These are phyloP conservation scores for Dacryopinax primogenitus DNA, from an alignment of 768 basidiomycete species.

Conservation along the genomic window DNA sequence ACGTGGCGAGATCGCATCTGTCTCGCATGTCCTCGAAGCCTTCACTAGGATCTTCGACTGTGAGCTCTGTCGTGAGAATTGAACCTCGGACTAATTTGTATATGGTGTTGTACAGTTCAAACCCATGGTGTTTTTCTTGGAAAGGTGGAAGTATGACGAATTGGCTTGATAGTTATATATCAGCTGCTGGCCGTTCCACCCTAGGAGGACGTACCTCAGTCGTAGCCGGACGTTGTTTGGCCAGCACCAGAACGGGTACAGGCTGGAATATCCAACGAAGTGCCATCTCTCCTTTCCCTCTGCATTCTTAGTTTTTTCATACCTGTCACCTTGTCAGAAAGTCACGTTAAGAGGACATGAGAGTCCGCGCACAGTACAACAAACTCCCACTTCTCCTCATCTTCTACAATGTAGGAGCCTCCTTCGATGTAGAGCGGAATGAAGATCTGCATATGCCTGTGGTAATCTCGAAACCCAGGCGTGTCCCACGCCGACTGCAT, in stretches of 20 bases:
- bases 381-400: conserved; percentile 92
- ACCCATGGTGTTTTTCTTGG: conserved; percentile 81
- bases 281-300: conserved; percentile 58
- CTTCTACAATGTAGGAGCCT: conserved; percentile 87
- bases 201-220: conserved; percentile 59
- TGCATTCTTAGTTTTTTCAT: conserved; percentile 49
- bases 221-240: conserved; percentile 81
- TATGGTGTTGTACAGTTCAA: conserved; percentile 73
- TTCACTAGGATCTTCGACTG: conserved; percentile 96
- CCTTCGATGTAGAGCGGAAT: conserved; percentile 91
- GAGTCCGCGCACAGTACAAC: conserved; percentile 52
- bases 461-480: conserved; percentile 81
- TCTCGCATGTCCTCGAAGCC: conserved; percentile 94
- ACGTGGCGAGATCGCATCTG: conserved; percentile 73
- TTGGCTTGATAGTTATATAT: no score
- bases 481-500: conserved; percentile 67
- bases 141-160: conserved; percentile 87
- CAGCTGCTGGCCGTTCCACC: no score
- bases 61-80: conserved; percentile 71
- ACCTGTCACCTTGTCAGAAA: conserved; percentile 36
- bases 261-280: conserved; percentile 85
- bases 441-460: conserved; percentile 85
- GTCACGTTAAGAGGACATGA: not conserved
- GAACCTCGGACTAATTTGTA: conserved; percentile 61
- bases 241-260: conserved; percentile 93